phyloP scores from a whole-genome alignment of 192 early-diverging fungal genomes.

The Backusella circina region DNA sequence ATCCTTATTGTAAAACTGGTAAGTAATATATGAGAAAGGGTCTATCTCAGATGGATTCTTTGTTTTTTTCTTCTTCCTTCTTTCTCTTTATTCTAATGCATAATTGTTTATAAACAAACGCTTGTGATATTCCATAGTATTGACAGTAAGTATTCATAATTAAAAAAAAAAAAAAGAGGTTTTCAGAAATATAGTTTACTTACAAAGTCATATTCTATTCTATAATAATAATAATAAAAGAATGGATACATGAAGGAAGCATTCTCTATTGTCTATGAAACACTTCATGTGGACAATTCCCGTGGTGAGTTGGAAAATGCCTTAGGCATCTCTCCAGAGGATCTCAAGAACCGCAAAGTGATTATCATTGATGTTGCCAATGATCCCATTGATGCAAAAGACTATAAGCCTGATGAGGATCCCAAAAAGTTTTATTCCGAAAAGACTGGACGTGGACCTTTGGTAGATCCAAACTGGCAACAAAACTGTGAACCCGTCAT shows the following conservation, averaged over 20 bases:
- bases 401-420: slow-evolving; percentile 63
- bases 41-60: background rate
- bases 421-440: slow-evolving; percentile 57
- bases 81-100: background rate
- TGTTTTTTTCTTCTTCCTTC: background rate
- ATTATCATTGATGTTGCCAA: slow-evolving; percentile 65
- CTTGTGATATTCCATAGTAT: slow-evolving; percentile 2
- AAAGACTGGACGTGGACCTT: slow-evolving; percentile 67
- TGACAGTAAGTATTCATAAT: slow-evolving; percentile 5
- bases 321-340: slow-evolving; percentile 26
- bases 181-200: no score
- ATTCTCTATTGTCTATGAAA: slow-evolving; percentile 71
- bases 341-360: slow-evolving; percentile 60
- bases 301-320: slow-evolving; percentile 69
- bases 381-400: slow-evolving; percentile 46
- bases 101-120: background rate
- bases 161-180: background rate
- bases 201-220: no score
- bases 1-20: slow-evolving; percentile 56
- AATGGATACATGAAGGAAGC: slow-evolving; percentile 68
- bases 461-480: slow-evolving; percentile 52
- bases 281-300: slow-evolving; percentile 62
- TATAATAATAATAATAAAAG: slow-evolving; percentile 22
- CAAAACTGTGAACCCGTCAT: slow-evolving; percentile 66
- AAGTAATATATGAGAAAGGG: background rate